These are phyloP conservation scores for Elaeagnus macrophylla DNA, from an alignment of 306 rosid species.

Conservation along the genomic window DNA sequence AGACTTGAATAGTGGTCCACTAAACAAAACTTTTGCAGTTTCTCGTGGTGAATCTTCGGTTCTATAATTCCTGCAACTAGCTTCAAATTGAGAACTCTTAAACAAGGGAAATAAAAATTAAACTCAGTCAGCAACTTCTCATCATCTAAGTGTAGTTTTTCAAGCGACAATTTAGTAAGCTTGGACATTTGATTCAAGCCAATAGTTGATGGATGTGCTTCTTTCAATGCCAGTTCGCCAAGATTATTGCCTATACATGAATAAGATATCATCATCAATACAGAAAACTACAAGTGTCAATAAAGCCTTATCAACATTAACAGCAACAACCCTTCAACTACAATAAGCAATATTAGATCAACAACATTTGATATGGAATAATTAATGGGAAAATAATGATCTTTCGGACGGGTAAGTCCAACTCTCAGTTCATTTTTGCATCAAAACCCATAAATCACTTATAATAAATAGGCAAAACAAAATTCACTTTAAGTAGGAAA, in stretches of 20 bases:
- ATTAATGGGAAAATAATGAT: too few species aligned
- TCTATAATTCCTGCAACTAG: slow-evolving; percentile 59
- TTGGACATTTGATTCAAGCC: slow-evolving; percentile 38
- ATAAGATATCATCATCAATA: neutral
- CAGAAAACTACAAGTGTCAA: neutral
- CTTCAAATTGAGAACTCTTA: slow-evolving; percentile 40
- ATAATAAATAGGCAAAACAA: too few species aligned
- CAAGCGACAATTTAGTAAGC: slow-evolving; percentile 45
- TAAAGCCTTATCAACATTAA: too few species aligned
- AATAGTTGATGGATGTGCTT: slow-evolving; percentile 57
- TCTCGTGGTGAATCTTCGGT: slow-evolving; percentile 40
- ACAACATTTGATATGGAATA: too few species aligned
- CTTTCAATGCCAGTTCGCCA: slow-evolving; percentile 37
- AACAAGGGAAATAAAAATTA: slow-evolving; percentile 40
- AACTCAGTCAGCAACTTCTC: slow-evolving; percentile 36
- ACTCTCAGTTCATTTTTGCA: too few species aligned
- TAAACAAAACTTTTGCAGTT: slow-evolving; percentile 46
- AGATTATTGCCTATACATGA: slow-evolving; percentile 35
- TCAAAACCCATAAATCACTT: too few species aligned
- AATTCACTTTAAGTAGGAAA: too few species aligned
- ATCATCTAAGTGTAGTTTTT: slow-evolving; percentile 52
- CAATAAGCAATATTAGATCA: too few species aligned
- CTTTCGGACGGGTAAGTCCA: too few species aligned
- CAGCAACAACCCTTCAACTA: too few species aligned
- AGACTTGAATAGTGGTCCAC: slow-evolving; percentile 56